These are phyloP conservation scores for Porpolomopsis calyptriformis DNA, from an alignment of 768 basidiomycete species.

Conservation along the genomic window DNA sequence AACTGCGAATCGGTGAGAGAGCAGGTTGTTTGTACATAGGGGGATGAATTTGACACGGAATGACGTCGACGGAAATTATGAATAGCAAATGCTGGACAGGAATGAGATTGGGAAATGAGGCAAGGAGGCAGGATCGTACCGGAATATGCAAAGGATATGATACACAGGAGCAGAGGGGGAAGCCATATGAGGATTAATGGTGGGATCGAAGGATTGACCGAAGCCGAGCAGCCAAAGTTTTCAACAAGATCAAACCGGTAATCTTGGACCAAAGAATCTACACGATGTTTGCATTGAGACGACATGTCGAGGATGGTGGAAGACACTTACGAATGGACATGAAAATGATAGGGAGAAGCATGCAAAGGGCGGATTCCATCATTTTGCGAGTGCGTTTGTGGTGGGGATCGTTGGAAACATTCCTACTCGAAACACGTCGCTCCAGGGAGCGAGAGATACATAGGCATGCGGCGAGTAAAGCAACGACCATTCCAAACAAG, in stretches of 20 bases:
- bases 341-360: constrained; percentile 44
- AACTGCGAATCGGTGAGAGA: constrained; percentile 39
- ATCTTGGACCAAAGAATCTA: constrained; percentile 49
- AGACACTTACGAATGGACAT: constrained; percentile 45
- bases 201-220: constrained; percentile 33
- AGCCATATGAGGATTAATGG: constrained; percentile 35
- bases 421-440: constrained; percentile 37
- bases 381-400: constrained; percentile 31
- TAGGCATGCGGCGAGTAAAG: constrained; percentile 48
- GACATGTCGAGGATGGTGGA: not conserved
- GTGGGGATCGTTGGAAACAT: constrained; percentile 21
- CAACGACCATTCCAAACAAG: constrained; percentile 39
- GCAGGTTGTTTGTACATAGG: constrained; percentile 31
- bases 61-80: constrained; percentile 21
- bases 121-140: constrained; percentile 22
- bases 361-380: constrained; percentile 39
- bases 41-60: constrained; percentile 17
- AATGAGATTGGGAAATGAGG: not conserved
- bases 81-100: constrained; percentile 22
- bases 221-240: constrained; percentile 45
- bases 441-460: constrained; percentile 48
- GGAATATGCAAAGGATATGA: constrained; percentile 30
- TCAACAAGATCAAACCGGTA: constrained; percentile 52
- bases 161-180: constrained; percentile 34
- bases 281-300: not conserved